Evolutionary conservation across 495 filamentous ascomycete genomes (phyloP).

Genomic region (Clavariopsis aquatica): DNA sequence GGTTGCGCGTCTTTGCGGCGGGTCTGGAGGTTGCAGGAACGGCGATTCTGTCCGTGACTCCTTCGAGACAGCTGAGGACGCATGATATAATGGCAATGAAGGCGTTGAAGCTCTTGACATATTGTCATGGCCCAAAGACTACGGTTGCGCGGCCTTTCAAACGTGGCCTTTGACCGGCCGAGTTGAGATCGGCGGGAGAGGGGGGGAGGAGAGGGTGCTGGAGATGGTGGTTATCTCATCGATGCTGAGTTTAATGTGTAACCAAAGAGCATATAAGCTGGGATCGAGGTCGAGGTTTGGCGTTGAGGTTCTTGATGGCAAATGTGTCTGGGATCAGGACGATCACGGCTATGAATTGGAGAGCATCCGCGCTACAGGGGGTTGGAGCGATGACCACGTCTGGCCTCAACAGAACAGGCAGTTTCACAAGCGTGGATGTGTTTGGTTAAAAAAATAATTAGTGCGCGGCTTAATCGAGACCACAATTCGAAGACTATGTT

Average conservation of each 20-base stretch:
- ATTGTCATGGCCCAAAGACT: constrained; percentile 50
- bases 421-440: background rate
- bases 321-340: background rate
- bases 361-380: background rate
- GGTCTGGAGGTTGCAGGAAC: constrained; percentile 17
- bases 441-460: background rate
- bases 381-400: background rate
- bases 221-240: constrained; percentile 16
- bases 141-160: constrained; percentile 15
- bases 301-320: background rate
- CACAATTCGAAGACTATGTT: background rate
- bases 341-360: background rate
- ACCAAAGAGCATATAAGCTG: background rate
- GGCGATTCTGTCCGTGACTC: constrained; percentile 45
- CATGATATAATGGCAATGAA: constrained; percentile 58
- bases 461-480: background rate
- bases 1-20: constrained; percentile 24
- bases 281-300: background rate
- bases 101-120: constrained; percentile 66
- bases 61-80: constrained; percentile 46
- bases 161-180: constrained; percentile 26
- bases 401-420: background rate
- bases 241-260: background rate
- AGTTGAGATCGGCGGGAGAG: background rate
- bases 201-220: background rate